These are phyloP conservation scores for Hygrocybe coccinea DNA, from an alignment of 768 basidiomycete species.

Conservation along the genomic window DNA sequence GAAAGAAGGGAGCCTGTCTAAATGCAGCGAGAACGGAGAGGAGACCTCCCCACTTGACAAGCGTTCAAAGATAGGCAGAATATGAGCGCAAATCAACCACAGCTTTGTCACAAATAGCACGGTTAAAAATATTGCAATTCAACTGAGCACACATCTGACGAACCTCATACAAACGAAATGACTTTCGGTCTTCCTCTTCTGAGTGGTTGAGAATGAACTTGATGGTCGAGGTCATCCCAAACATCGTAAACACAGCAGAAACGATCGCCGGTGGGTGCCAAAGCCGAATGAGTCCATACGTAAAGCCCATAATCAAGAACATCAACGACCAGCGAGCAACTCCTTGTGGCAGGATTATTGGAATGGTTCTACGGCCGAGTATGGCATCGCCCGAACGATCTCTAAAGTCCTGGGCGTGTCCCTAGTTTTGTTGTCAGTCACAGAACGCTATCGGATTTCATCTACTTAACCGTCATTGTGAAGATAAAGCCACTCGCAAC, in stretches of 20 bases:
- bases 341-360: slow-evolving; percentile 16
- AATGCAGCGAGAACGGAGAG: neutral
- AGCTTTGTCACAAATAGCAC: slow-evolving; percentile 2
- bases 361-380: slow-evolving; percentile 20
- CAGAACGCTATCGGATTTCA: slow-evolving; percentile 6
- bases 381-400: slow-evolving; percentile 20
- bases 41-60: neutral
- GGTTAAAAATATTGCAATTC: neutral
- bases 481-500: slow-evolving; percentile 30
- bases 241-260: slow-evolving; percentile 1
- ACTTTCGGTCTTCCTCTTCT: slow-evolving; percentile 14
- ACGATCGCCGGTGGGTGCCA: slow-evolving; percentile 16
- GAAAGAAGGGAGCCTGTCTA: neutral
- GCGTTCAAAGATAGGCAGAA: slow-evolving; percentile 12
- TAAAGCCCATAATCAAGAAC: slow-evolving; percentile 11
- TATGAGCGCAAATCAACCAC: slow-evolving; percentile 12
- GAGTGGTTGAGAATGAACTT: slow-evolving; percentile 16
- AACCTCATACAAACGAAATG: slow-evolving; percentile 21
- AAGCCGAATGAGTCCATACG: slow-evolving; percentile 10
- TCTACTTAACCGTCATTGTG: slow-evolving; percentile 29
- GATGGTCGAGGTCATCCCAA: slow-evolving; percentile 5
- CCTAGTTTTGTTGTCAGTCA: slow-evolving; percentile 6
- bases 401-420: slow-evolving; percentile 22
- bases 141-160: neutral
- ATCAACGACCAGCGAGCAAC: slow-evolving; percentile 20